phyloP scores from a whole-genome alignment of 331 rosid genomes.

The Phaseolus coccineus region DNA sequence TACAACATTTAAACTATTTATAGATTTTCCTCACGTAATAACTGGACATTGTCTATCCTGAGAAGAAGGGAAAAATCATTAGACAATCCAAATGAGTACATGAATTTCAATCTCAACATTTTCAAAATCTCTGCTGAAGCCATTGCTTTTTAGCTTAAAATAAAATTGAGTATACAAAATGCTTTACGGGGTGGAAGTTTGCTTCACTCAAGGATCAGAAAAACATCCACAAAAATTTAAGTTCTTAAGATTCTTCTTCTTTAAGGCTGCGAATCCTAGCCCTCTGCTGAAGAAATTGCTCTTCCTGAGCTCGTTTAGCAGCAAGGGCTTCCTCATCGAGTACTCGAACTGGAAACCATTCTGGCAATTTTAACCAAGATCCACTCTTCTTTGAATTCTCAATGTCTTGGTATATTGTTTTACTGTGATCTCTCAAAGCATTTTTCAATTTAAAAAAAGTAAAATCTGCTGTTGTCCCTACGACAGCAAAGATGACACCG shows the following conservation, averaged over 20 bases:
- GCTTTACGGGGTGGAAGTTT: constrained; percentile 1
- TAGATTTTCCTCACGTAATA: constrained; percentile 6
- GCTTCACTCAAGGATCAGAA: not conserved
- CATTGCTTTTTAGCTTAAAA: constrained; percentile 35
- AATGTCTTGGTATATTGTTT: constrained; percentile 49
- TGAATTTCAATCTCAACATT: constrained; percentile 38
- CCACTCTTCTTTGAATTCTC: constrained; percentile 49
- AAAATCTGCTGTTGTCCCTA: constrained; percentile 75
- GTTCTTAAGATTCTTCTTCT: constrained; percentile 67
- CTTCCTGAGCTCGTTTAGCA: constrained; percentile 73
- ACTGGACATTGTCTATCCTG: not conserved
- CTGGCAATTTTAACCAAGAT: constrained; percentile 75
- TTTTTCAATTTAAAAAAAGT: constrained; percentile 56
- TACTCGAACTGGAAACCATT: constrained; percentile 85
- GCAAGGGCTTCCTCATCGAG: constrained; percentile 91
- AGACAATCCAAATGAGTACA: constrained; percentile 13
- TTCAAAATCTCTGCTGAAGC: constrained; percentile 47
- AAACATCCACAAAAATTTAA: constrained; percentile 9
- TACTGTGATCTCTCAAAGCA: constrained; percentile 49
- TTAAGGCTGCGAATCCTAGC: constrained; percentile 62
- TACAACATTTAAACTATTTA: not conserved
- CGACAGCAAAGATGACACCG: constrained; percentile 68
- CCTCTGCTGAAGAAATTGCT: constrained; percentile 66
- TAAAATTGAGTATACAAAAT: constrained; percentile 33
- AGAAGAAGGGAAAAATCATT: constrained; percentile 9